phyloP scores from a whole-genome alignment of 371 early-diverging fungal genomes.

The Mucor circinelloides region DNA sequence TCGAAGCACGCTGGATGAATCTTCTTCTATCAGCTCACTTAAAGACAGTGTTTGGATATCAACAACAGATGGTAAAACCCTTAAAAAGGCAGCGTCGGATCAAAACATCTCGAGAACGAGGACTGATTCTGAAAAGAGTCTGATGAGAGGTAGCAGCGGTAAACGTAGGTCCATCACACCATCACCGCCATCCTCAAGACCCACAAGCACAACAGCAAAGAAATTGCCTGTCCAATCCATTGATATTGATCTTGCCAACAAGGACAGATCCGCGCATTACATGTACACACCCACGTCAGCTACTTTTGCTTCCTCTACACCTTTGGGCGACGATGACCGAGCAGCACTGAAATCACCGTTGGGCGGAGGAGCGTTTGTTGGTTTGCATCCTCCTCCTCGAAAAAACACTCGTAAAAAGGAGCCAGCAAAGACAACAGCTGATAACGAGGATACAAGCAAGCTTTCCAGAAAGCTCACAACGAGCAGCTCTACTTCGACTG shows the following conservation, averaged over 20 bases:
- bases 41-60: not conserved
- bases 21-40: not conserved
- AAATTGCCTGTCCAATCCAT: not conserved
- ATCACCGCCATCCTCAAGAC: not conserved
- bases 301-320: not conserved
- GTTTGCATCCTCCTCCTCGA: conserved; percentile 17
- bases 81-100: conserved; percentile 14
- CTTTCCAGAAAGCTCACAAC: not conserved
- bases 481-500: not conserved
- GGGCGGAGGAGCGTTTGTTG: not conserved
- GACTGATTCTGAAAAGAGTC: not conserved
- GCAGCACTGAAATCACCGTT: not conserved
- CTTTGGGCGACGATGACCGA: not conserved
- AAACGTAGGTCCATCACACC: conserved; percentile 1
- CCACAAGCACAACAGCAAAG: not conserved
- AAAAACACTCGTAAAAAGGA: conserved; percentile 6
- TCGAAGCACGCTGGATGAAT: not conserved
- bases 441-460: not conserved
- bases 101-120: conserved; percentile 1
- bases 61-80: not conserved
- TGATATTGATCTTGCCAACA: conserved; percentile 14
- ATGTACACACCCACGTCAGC: not conserved
- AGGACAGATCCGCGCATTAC: not conserved
- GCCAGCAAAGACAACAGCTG: not conserved
- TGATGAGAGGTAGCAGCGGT: not conserved